Evolutionary conservation across 768 basidiomycete species (phyloP), one percentile per base, ranked within the genome.

Genomic region (Boletus reticuloceps): DNA sequence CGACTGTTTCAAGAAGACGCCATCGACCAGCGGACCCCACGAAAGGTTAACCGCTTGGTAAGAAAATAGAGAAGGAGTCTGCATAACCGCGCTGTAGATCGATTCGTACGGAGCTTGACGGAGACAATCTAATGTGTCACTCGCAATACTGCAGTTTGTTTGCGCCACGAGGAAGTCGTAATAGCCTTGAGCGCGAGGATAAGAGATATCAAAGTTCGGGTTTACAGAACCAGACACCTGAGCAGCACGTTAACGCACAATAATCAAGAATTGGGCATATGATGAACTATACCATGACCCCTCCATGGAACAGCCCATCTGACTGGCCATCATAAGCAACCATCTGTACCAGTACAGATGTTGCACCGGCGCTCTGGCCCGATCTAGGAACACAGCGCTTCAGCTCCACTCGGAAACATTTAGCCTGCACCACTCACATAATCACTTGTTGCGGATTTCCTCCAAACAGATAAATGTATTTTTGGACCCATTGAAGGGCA

Each of bases 241-340:
- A n/a, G 10, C 1, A 27, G 38, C 11, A 17, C 13, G 27, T 56
- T 5, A 50, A n/a, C 29, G 17, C 1, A 39, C 38, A 9, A 10
- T 37, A 17, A 37, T 37, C 36, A 17, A 6, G 1, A 9, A 27
- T 22, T 5, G 27, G 6, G 8, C 38, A 19, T 16, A 0, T 16
- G 10, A 8, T 5, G 14, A 37, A 31, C 5, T 29, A 17, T 48
- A 64, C 61, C 64, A 65, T 61, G 37, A 63, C 32, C n/a, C 43
- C 64, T 8, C 60, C 63, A 4, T 32, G 53, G 47, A 66, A 66
- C 10, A 65, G 34, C 11, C 62, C 64, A 8, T 61, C 25, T 2
- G 48, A 22, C 19, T 61, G 31, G 6, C 62, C 59, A 14, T 40
- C 31, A 17, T 47, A 34, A 13, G 52, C 45, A 6, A 47, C 38